phyloP scores from a whole-genome alignment of 345 rosid species.

The Erysimum cheiranthoides region DNA sequence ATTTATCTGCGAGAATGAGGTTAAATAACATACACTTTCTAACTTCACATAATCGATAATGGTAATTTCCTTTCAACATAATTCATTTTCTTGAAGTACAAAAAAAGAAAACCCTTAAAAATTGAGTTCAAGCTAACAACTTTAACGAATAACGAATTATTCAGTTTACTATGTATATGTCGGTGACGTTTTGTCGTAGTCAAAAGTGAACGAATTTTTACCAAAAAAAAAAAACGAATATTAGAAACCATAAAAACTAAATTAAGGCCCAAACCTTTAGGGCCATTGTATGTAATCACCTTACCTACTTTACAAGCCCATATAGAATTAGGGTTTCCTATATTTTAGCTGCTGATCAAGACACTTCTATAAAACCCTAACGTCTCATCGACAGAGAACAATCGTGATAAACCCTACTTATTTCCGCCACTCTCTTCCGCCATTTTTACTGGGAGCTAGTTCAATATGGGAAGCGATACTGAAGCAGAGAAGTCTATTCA shows the following conservation, averaged over 20 bases:
- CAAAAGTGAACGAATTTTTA: neutral
- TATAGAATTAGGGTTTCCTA: constrained; percentile 21
- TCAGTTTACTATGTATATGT: too few species aligned
- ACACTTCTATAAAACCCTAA: constrained; percentile 37
- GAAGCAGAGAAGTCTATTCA: constrained; percentile 67
- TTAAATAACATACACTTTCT: neutral
- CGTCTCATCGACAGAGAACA: neutral
- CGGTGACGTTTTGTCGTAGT: neutral
- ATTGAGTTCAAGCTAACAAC: neutral
- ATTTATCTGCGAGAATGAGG: neutral
- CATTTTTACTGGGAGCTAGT: neutral
- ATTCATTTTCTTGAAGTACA: neutral
- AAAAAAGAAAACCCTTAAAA: neutral
- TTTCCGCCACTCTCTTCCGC: constrained; percentile 34
- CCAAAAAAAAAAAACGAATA: neutral
- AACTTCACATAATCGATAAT: neutral
- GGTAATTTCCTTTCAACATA: neutral
- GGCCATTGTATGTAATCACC: neutral
- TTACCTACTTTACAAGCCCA: constrained; percentile 6
- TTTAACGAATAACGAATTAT: neutral
- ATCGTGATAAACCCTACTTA: constrained; percentile 31
- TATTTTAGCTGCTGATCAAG: neutral
- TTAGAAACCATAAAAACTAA: neutral
- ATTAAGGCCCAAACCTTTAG: neutral
- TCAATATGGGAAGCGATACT: constrained; percentile 74